phyloP scores from a whole-genome alignment of 768 basidiomycete genomes.

The Grammothele lineata region DNA sequence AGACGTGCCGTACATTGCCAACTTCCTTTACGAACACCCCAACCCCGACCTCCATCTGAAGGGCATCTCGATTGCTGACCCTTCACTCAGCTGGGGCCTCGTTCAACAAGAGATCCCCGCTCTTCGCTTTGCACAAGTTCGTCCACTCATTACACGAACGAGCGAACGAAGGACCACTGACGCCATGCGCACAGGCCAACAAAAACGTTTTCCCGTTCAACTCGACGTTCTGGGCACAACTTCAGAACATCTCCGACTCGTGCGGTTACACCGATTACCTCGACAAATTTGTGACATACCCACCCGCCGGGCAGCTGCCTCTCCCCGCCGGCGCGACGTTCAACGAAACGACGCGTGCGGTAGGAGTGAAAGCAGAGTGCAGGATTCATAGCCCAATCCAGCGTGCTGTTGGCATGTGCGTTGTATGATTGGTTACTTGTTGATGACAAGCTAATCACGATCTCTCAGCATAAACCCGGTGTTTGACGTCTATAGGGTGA shows the following conservation, averaged over 20 bases:
- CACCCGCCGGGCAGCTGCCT: conserved; percentile 29
- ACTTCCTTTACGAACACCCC: conserved; percentile 62
- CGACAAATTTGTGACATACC: conserved; percentile 32
- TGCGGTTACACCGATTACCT: conserved; percentile 33
- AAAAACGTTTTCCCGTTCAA: conserved; percentile 59
- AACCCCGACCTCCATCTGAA: conserved; percentile 48
- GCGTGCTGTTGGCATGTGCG: conserved; percentile 44
- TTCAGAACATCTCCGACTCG: conserved; percentile 31
- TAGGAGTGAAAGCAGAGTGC: conserved; percentile 33
- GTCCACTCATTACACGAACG: conserved; percentile 14
- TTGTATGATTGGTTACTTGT: background rate
- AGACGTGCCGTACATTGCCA: conserved; percentile 73
- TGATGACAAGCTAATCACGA: background rate
- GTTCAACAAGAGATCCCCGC: conserved; percentile 70
- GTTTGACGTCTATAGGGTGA: conserved; percentile 53
- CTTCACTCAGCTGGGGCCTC: conserved; percentile 52
- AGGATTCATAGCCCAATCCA: conserved; percentile 47
- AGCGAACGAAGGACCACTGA: background rate
- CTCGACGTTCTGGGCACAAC: conserved; percentile 42
- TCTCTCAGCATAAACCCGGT: conserved; percentile 47
- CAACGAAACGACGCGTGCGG: conserved; percentile 19
- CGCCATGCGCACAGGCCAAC: conserved; percentile 36
- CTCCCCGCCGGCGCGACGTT: conserved; percentile 31
- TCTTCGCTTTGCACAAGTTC: conserved; percentile 50
- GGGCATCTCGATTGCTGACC: conserved; percentile 69